phyloP scores from a whole-genome alignment of 2,329 filamentous ascomycete species.

The Massarina eburnea region DNA sequence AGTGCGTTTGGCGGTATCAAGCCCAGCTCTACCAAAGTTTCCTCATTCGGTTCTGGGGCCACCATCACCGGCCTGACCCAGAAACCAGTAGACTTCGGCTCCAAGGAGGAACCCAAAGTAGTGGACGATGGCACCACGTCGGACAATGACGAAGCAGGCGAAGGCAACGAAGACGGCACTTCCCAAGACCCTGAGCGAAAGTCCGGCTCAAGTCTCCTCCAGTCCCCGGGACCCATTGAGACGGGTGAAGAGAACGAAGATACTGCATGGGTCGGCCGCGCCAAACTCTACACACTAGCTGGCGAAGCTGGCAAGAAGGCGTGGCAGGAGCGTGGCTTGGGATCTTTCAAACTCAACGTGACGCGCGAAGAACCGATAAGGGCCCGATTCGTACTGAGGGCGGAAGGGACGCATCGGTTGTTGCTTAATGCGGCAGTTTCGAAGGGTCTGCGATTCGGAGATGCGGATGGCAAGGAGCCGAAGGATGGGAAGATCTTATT shows the following conservation, averaged over 20 bases:
- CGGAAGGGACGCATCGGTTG: conserved; percentile 84
- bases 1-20: conserved; percentile 33
- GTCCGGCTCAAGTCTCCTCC: conserved; percentile 46
- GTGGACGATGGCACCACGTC: conserved; percentile 49
- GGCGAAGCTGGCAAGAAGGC: conserved; percentile 56
- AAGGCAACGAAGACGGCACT: conserved; percentile 43
- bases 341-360: conserved; percentile 78
- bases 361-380: conserved; percentile 43
- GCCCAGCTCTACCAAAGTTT: conserved; percentile 46
- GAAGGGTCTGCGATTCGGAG: conserved; percentile 76
- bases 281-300: conserved; percentile 81
- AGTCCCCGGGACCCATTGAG: conserved; percentile 72
- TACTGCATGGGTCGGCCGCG: conserved; percentile 73
- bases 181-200: conserved; percentile 36
- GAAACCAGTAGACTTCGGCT: conserved; percentile 74
- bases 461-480: conserved; percentile 62
- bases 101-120: conserved; percentile 59
- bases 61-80: conserved; percentile 52
- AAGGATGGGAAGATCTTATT: conserved; percentile 71
- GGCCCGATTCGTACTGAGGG: conserved; percentile 82
- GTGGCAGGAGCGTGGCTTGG: conserved; percentile 89
- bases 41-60: conserved; percentile 63
- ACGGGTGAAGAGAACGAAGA: conserved; percentile 85
- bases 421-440: conserved; percentile 83
- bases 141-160: conserved; percentile 42